Base-by-base conservation (phyloP, 805 yeast genomes). In the Kodamaea lidongshanica region DNA sequence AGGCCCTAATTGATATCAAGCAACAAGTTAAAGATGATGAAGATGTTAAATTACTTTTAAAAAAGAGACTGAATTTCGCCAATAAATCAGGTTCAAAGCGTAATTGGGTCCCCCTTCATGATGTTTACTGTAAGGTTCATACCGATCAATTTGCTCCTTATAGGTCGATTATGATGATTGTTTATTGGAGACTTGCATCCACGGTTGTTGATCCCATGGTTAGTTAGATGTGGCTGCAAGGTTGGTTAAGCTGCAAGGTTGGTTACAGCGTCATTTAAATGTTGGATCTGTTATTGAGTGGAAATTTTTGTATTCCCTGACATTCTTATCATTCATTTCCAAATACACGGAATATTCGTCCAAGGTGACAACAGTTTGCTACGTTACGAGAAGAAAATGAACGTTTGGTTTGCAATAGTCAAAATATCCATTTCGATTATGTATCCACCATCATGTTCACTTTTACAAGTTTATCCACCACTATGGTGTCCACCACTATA, bases 101-200 rank as follows among this genome's bases (percentile, higher is more conserved):
- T 40, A 79, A 67, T 51, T 85, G 94, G 87, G 63, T 52, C n/a
- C 74, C 79, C 1, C 59, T 69, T 23, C 77, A 77, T 37, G 84
- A 79, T 37, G 77, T 71, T 34, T 61, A 72, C 21, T 67, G 75
- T 29, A 65, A 67, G 29, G 61, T 61, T 15, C 61, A 77, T 19
- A 83, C 86, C 1, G 67, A 68, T 19, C 50, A 50, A 32, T 86
- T 76, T 46, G 52, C 56, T 27, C 96, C 96, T 0, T 78, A 79
- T 48, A 61, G 78, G 32, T 66, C 80, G 14, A 70, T 74, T 3
- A 69, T 82, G 29, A 82, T 81, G 84, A 48, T 80, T 45, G 40
- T 83, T 3, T 48, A 84, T 38, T 86, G 95, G 95, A 65, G 87
- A 37, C 41, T 81, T 15, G 67, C 82, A 12, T 61, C 72, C 19